phyloP scores from a whole-genome alignment of 139 green algal genomes.

The Pleodorina starrii region DNA sequence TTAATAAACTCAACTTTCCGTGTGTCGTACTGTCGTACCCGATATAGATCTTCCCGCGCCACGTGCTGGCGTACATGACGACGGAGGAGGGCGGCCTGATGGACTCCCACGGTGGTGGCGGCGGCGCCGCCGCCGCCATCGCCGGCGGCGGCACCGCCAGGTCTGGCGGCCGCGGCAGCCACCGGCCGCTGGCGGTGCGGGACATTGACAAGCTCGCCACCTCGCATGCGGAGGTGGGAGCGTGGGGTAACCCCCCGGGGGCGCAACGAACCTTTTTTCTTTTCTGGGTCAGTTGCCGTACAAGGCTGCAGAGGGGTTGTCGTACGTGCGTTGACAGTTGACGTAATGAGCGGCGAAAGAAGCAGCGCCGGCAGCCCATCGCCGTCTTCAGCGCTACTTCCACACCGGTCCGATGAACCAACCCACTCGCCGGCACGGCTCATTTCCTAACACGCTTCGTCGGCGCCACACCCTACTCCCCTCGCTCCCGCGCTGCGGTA shows the following conservation, averaged over 20 bases:
- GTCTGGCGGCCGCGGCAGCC: not conserved
- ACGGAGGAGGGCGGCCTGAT: not conserved
- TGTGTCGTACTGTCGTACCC: not conserved
- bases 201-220: constrained; percentile 14
- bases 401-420: too few relatives aligned
- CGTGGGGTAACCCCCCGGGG: not conserved
- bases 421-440: too few relatives aligned
- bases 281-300: not conserved
- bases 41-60: not conserved
- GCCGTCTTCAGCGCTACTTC: too few relatives aligned
- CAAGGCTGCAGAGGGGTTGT: not conserved
- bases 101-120: too few relatives aligned
- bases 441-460: too few relatives aligned
- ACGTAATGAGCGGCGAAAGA: not conserved
- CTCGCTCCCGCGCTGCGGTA: too few relatives aligned
- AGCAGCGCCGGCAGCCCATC: too few relatives aligned
- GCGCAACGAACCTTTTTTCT: not conserved
- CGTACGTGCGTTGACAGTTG: not conserved
- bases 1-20: too few relatives aligned
- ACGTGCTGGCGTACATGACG: not conserved
- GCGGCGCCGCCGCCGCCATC: too few relatives aligned
- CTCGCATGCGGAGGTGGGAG: not conserved
- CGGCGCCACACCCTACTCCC: too few relatives aligned
- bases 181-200: not conserved
- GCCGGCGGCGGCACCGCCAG: not conserved